Evolutionary conservation across 768 basidiomycete genomes (phyloP), one percentile per base, ranked within the genome.

Genomic region (Auricularia heimuer): DNA sequence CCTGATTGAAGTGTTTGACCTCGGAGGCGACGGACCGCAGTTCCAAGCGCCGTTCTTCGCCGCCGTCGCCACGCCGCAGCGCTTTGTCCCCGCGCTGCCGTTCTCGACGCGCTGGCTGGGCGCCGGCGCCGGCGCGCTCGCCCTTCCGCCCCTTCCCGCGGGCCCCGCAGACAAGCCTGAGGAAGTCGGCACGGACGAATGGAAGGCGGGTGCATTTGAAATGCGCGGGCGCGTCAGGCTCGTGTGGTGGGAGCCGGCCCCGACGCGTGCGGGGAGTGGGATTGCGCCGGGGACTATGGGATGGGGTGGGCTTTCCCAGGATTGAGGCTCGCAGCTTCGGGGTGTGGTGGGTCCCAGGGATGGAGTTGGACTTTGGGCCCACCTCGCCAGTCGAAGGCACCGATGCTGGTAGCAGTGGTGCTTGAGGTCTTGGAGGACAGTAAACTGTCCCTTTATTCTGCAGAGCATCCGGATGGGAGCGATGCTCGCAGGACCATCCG

Each of bases 61-160:
- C 1, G 39, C 39, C 8, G 12, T 42, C 39, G 39, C 39, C 39
- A 8, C 42, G 7, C 65, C 65, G 12, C 36, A 36, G 12, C 42
- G 63, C 6, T 65, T 39, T 24, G 12, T 54, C 24, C 65, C 65
- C 4, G 18, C 24, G 14, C 51, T 65, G 24, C 65, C 65, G 34
- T 54, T 65, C 29, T 64, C 29, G 39, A 65, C 65, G 18, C 36
- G 24, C 29, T n/a, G 29, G 36, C 14, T 65, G 35, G 54, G 65
- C 18, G 4, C 29, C 29, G 18, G 21, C 3, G 24, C 29, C 12
- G 29, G 34, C 44, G 35, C 37, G 18, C 21, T 61, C 37, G 51
- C 45, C 3, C 66, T 66, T 14, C 64, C 66, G 29, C 64, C 64
- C 11, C 16, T 66, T 3, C 64, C 58, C 35, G 56, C 34, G 18